Conservation (phyloP, 2,329 filamentous ascomycete genomes). For the Ophiosphaerella herpotricha region DNA sequence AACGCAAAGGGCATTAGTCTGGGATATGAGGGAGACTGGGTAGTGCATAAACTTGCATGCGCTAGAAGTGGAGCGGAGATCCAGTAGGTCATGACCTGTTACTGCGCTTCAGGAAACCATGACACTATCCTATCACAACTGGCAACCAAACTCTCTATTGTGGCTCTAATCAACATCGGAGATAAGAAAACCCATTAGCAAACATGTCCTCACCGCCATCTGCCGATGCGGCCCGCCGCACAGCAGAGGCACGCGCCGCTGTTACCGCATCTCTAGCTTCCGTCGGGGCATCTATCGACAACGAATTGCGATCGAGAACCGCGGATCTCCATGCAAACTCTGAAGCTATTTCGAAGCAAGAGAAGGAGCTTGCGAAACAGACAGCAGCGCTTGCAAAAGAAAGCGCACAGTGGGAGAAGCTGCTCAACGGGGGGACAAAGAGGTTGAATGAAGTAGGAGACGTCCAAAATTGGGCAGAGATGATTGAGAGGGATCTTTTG, state of each 20-base stretch:
- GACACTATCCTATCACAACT: neutral
- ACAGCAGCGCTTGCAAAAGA: slow-evolving; percentile 66
- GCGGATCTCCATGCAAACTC: slow-evolving; percentile 71
- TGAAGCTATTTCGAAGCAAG: slow-evolving; percentile 67
- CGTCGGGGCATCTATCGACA: slow-evolving; percentile 71
- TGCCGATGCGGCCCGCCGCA: slow-evolving; percentile 40
- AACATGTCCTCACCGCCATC: slow-evolving; percentile 34
- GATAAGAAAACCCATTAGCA: neutral
- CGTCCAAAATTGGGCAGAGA: slow-evolving; percentile 86
- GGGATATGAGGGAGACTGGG: slow-evolving; percentile 4
- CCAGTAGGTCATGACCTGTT: neutral
- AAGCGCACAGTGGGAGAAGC: slow-evolving; percentile 66
- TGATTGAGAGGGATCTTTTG: slow-evolving; percentile 60
- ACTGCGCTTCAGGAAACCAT: neutral
- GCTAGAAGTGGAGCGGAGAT: slow-evolving; percentile 6
- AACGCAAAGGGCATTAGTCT: neutral
- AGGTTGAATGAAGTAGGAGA: slow-evolving; percentile 78
- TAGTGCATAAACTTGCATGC: slow-evolving; percentile 5
- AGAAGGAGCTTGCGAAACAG: slow-evolving; percentile 65
- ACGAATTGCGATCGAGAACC: slow-evolving; percentile 70
- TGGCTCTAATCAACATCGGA: neutral
- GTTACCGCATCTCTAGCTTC: slow-evolving; percentile 56
- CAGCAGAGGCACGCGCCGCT: slow-evolving; percentile 56
- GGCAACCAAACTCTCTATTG: neutral
- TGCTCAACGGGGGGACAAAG: slow-evolving; percentile 66